Percentiles rank a stretch among this genome's conserved stretches.
Evolutionary conservation across 805 yeast genomes (phyloP).

Genomic region (Candida succiphila): DNA sequence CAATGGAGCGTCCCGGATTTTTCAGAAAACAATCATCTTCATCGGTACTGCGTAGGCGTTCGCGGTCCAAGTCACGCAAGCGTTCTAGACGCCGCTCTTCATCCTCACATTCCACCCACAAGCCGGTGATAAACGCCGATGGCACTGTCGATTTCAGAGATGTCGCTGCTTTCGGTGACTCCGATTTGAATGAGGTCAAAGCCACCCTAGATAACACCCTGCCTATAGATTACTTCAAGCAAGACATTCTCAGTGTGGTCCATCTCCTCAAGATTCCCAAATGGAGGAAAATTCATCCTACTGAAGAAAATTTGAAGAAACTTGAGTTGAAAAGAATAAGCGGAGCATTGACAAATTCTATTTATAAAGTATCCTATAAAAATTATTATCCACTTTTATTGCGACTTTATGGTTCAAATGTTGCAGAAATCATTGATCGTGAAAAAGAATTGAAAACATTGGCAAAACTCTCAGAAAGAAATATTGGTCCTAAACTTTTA

Average conservation of each 20-base stretch:
- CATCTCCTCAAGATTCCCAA: constrained; percentile 59
- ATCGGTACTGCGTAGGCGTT: constrained; percentile 6
- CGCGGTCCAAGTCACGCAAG: neutral
- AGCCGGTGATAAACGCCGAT: constrained; percentile 5
- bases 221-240: constrained; percentile 78
- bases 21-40: constrained; percentile 12
- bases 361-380: constrained; percentile 49
- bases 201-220: constrained; percentile 64
- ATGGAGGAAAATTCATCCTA: constrained; percentile 55
- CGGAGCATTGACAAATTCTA: constrained; percentile 91
- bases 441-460: constrained; percentile 67
- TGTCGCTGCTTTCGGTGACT: constrained; percentile 2
- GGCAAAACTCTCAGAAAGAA: constrained; percentile 60
- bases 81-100: constrained; percentile 12
- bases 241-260: constrained; percentile 60
- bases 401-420: constrained; percentile 84
- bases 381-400: constrained; percentile 53
- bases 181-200: constrained; percentile 24
- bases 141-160: constrained; percentile 7
- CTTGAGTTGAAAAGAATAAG: constrained; percentile 59
- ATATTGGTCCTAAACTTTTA: constrained; percentile 79
- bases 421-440: constrained; percentile 78
- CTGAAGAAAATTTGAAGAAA: constrained; percentile 25
- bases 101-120: constrained; percentile 12
- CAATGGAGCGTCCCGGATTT: constrained; percentile 16